These are phyloP conservation scores for Lophium mytilinum DNA, from an alignment of 495 filamentous ascomycete genomes.

Conservation along the genomic window DNA sequence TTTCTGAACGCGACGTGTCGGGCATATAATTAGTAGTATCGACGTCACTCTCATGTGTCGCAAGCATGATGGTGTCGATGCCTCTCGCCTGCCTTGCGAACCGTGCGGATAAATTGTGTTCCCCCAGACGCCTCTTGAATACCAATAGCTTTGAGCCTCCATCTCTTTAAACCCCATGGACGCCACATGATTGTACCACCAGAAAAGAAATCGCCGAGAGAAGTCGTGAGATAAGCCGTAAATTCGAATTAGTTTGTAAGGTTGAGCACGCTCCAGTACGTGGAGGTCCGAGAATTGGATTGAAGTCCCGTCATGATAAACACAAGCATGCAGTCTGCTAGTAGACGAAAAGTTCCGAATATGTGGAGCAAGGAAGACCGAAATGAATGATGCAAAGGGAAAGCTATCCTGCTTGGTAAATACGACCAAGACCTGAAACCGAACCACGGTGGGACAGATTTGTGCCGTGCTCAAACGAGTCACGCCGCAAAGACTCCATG, in stretches of 20 bases:
- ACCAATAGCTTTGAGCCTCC: too few relatives aligned
- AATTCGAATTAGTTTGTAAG: background rate
- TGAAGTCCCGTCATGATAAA: background rate
- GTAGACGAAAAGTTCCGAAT: background rate
- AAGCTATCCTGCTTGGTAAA: background rate
- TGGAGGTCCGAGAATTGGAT: background rate
- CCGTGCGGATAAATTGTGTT: too few relatives aligned
- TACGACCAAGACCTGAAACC: slow-evolving; percentile 1
- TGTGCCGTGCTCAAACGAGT: slow-evolving; percentile 13
- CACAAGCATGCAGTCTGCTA: background rate
- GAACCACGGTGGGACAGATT: background rate
- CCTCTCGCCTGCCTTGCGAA: too few relatives aligned
- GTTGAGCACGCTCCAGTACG: background rate
- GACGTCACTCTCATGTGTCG: too few relatives aligned
- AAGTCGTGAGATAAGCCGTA: too few relatives aligned
- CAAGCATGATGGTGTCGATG: too few relatives aligned
- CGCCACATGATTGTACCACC: too few relatives aligned
- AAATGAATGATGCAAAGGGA: background rate
- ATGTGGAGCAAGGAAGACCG: background rate
- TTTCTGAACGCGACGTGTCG: background rate
- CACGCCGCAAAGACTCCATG: slow-evolving; percentile 8
- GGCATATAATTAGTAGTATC: too few relatives aligned
- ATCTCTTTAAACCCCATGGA: too few relatives aligned
- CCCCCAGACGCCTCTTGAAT: too few relatives aligned
- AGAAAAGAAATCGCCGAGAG: too few relatives aligned